phyloP scores from a whole-genome alignment of 495 filamentous ascomycete species.

The Hyaloscypha hepaticicola region DNA sequence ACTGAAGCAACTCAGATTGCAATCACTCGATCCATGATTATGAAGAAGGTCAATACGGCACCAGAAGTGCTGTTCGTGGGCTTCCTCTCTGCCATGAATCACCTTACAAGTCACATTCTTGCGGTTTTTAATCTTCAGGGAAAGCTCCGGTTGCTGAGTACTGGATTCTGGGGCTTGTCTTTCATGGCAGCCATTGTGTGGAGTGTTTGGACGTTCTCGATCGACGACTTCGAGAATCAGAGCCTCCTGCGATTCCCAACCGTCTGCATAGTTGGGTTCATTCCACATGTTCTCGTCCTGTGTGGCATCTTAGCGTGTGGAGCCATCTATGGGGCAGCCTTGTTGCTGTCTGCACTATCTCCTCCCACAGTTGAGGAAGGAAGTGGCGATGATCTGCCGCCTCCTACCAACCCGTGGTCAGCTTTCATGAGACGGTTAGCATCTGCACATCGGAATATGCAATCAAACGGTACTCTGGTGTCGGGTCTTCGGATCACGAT shows the following conservation, averaged over 20 bases:
- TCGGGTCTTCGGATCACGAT: slow-evolving; percentile 73
- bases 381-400: slow-evolving; percentile 34
- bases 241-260: slow-evolving; percentile 78
- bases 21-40: slow-evolving; percentile 55
- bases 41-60: slow-evolving; percentile 70
- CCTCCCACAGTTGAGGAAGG: slow-evolving; percentile 43
- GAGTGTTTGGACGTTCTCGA: slow-evolving; percentile 61
- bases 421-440: slow-evolving; percentile 56
- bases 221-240: slow-evolving; percentile 46
- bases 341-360: slow-evolving; percentile 73
- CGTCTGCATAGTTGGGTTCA: slow-evolving; percentile 91
- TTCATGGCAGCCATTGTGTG: slow-evolving; percentile 81
- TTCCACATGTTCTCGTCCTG: slow-evolving; percentile 85
- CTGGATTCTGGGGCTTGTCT: slow-evolving; percentile 81
- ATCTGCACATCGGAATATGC: slow-evolving; percentile 81
- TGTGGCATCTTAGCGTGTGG: slow-evolving; percentile 72
- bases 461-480: slow-evolving; percentile 76
- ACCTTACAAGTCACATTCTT: slow-evolving; percentile 79
- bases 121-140: slow-evolving; percentile 77
- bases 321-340: slow-evolving; percentile 71
- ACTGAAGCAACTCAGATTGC: slow-evolving; percentile 46
- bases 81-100: slow-evolving; percentile 84
- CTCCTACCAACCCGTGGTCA: slow-evolving; percentile 16
- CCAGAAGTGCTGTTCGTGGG: slow-evolving; percentile 85
- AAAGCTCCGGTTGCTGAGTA: slow-evolving; percentile 76